Evolutionary conservation across 768 basidiomycete species (phyloP).

Genomic region (Tremella mesenterica): DNA sequence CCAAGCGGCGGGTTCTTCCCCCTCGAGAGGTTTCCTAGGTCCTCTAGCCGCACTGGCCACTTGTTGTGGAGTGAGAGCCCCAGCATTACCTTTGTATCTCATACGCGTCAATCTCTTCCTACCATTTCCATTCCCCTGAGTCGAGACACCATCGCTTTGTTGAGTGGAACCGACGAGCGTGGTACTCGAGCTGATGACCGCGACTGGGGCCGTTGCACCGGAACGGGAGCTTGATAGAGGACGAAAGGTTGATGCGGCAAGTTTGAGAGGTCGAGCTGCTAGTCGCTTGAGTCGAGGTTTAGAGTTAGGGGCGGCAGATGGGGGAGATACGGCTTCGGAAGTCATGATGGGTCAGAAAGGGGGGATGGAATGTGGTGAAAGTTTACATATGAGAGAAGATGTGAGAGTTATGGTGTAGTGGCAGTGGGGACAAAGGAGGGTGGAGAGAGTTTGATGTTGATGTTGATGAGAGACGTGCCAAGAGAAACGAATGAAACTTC

Average conservation of each 20-base stretch:
- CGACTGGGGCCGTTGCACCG: conserved; percentile 2
- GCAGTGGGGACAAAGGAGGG: neutral
- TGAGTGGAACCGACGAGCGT: neutral
- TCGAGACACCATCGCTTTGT: neutral
- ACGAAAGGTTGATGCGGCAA: conserved; percentile 32
- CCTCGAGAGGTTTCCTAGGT: conserved; percentile 38
- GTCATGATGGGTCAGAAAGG: conserved; percentile 1
- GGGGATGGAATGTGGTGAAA: neutral
- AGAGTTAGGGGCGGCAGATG: neutral
- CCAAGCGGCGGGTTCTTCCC: conserved; percentile 36
- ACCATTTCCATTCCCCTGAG: too few relatives aligned
- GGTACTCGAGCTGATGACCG: neutral
- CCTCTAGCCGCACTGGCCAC: conserved; percentile 30
- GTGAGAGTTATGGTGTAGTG: neutral
- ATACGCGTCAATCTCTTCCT: neutral
- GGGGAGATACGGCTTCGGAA: too few relatives aligned
- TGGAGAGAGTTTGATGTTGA: too few relatives aligned
- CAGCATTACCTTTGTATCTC: neutral
- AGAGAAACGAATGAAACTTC: too few relatives aligned
- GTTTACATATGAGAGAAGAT: neutral
- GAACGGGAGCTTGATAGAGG: conserved; percentile 8
- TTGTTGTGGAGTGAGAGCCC: conserved; percentile 14
- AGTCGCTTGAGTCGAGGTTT: conserved; percentile 23
- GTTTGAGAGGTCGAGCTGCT: conserved; percentile 37
- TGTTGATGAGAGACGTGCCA: too few relatives aligned